Evolutionary conservation across 2,329 filamentous ascomycete genomes (phyloP).

Genomic region (Phoma sp.): DNA sequence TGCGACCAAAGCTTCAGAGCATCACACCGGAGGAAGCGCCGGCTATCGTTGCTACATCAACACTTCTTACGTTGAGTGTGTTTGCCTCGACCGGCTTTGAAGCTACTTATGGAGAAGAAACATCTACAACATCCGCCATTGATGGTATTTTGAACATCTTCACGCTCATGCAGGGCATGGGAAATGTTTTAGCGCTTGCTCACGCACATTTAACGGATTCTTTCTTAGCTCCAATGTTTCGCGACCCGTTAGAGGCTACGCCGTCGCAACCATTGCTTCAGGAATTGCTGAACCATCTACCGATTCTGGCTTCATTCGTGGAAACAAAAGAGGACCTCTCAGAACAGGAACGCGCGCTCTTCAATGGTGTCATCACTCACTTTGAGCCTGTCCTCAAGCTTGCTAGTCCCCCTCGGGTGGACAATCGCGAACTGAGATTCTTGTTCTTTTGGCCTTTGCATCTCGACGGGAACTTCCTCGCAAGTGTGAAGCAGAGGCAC

Average conservation of each 20-base stretch:
- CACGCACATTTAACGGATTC: constrained; percentile 27
- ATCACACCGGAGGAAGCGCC: constrained; percentile 40
- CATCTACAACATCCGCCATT: constrained; percentile 23
- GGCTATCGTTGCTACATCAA: constrained; percentile 40
- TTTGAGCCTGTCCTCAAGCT: constrained; percentile 31
- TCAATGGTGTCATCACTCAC: constrained; percentile 22
- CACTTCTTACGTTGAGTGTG: constrained; percentile 37
- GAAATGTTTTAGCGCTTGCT: constrained; percentile 34
- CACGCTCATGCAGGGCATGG: constrained; percentile 44
- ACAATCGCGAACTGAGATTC: constrained; percentile 45
- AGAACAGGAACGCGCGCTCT: constrained; percentile 23
- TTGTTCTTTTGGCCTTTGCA: constrained; percentile 49
- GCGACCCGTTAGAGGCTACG: constrained; percentile 24
- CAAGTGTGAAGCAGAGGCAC: constrained; percentile 37
- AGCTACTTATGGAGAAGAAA: constrained; percentile 16
- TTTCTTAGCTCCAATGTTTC: constrained; percentile 33
- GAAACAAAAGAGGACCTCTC: constrained; percentile 27
- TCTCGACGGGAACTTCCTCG: constrained; percentile 40
- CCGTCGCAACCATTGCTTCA: constrained; percentile 38
- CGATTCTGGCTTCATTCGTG: constrained; percentile 27
- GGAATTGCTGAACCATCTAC: constrained; percentile 30
- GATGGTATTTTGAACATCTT: constrained; percentile 45
- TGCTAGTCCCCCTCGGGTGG: constrained; percentile 29
- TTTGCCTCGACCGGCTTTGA: constrained; percentile 41
- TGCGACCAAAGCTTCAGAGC: constrained; percentile 37